phyloP scores from a whole-genome alignment of 257 asterid genomes.

The Nicotiana tabacum region DNA sequence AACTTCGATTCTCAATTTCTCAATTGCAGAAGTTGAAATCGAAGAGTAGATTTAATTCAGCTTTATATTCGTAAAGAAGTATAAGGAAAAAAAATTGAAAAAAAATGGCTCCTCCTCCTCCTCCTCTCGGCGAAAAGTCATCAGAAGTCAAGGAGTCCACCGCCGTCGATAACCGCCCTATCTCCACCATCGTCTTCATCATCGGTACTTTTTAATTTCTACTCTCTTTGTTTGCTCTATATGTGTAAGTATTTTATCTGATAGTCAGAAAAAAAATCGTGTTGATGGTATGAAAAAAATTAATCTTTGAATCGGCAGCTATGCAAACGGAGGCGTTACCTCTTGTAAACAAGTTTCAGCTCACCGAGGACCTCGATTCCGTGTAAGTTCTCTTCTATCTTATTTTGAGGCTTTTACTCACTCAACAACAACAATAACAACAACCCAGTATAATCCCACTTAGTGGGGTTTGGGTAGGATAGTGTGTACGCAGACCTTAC shows the following conservation, averaged over 20 bases:
- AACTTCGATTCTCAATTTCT: neutral
- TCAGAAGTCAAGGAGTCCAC: constrained; percentile 33
- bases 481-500: too few species aligned
- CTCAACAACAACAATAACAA: too few species aligned
- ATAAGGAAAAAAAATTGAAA: neutral
- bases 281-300: neutral
- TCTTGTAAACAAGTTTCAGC: constrained; percentile 70
- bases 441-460: too few species aligned
- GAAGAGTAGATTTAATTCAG: neutral
- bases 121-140: constrained; percentile 29
- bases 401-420: neutral
- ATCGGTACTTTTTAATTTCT: constrained; percentile 45
- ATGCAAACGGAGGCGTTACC: constrained; percentile 96
- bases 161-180: constrained; percentile 27
- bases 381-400: constrained; percentile 36
- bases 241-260: neutral
- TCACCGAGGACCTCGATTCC: constrained; percentile 50
- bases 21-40: neutral
- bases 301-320: constrained; percentile 35
- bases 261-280: neutral
- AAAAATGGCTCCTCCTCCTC: constrained; percentile 56
- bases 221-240: neutral
- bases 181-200: constrained; percentile 68
- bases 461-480: too few species aligned
- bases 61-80: neutral